Base-by-base conservation (phyloP, 2,329 filamentous ascomycete genomes). In the Epichloe scottii region DNA sequence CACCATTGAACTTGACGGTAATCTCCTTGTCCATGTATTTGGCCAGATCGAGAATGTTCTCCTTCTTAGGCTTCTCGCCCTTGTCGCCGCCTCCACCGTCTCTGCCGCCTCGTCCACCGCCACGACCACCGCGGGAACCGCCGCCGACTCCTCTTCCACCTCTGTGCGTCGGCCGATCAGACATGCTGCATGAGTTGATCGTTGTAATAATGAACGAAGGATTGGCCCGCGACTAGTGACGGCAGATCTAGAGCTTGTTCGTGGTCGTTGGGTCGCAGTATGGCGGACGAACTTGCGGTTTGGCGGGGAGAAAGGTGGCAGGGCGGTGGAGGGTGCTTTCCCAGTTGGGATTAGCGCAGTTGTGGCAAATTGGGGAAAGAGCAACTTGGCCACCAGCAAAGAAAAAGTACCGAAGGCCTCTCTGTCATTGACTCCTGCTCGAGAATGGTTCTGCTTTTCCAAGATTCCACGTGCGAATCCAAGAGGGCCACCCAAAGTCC, bases 11-110 rank as follows among this genome's bases (percentile, higher is more conserved):
- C 71, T 97, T 97, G 66, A 98, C 90, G 10, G 79, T 86, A 59
- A 98, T 89, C 64, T 85, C 79, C 79, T 96, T 95, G 69, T 98
- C 89, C 85, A 95, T 89, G 70, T 97, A 98, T 73, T 95, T 95
- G 65, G 77, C 82, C 62, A 98, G 70, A 65, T 98, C 91, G 50
- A 98, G 80, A 62, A 98, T 98, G 68, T 96, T 97, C 71, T 98
- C 93, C 76, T 97, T 97, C 81, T 95, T 96, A 54, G 89, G 88
- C 61, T 84, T 81, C 70, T 94, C 87, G 59, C 77, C 70, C 56
- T 78, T 71, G 55, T 78, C 66, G 46, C 68, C 69, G 53, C 66
- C 62, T 37, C 67, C 71, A 52, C 72, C 77, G 54, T 71, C 65
- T 48, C 69, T 64, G 55, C 72, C 70, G 56, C 72, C 68, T 44